Base-by-base conservation (phyloP, 2,329 filamentous ascomycete species). In the Epichloe uncinata region DNA sequence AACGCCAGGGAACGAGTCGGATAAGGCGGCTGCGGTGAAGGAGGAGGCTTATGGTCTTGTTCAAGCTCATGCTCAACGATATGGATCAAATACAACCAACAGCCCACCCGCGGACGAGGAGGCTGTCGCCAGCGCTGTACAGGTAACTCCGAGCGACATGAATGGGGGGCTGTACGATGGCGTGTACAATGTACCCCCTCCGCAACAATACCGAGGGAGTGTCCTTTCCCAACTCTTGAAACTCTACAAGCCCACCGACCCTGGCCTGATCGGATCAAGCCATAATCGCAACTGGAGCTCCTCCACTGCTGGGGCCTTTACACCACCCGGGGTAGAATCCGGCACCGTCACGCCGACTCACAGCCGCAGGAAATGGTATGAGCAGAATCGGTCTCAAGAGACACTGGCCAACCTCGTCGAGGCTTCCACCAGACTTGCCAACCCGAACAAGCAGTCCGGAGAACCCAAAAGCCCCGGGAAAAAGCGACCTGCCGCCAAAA, bases 321-420 rank as follows among this genome's bases (percentile, higher is more conserved):
- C 60, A 4, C 69, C 67, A 2, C 63, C 66, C 12, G 63, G 61
- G 18, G 65, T 66, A 1, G 58, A 52, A 3, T 64, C 62, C 2
- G 71, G 71, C 5, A 61, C 65, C 2, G 61, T 64, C 2, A 73
- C 71, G 3, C 71, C 71, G 6, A 71, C 59, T 37, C 41, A 70
- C 4, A 69, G 58, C 30, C 63, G 65, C 42, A 66, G 61, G 52
- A 74, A 73, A 51, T 74, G 72, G 72, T 74, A 74, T 56, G 68
- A 73, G 46, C 66, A 71, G 56, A 70, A 71, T 53, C 66, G 65
- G 6, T 73, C 72, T 1, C 65, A 67, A 42, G 71, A 73, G 22
- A 74, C 72, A 0, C 61, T 74, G 22, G 66, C 68, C 53, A 74
- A 70, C 45, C 63, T 74, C 37, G 67, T 73, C 11, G 70, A 69